phyloP scores from a whole-genome alignment of 257 asterid species.

The Forsythia suspensa region DNA sequence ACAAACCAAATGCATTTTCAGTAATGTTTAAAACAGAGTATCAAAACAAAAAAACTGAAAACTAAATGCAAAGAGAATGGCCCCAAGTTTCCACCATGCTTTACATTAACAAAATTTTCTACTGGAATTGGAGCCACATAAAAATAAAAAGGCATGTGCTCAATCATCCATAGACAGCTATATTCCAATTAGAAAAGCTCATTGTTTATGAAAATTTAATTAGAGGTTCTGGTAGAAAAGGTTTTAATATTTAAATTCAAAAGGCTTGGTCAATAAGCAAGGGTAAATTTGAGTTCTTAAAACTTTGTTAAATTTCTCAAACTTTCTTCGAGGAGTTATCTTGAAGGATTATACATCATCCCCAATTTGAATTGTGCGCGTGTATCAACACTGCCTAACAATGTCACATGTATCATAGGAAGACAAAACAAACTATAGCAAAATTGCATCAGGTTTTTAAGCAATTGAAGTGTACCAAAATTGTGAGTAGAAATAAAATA shows the following conservation, averaged over 20 bases:
- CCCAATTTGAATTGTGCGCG: neutral
- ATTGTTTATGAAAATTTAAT: neutral
- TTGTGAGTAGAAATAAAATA: neutral
- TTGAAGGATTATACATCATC: neutral
- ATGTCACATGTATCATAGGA: neutral
- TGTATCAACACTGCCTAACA: neutral
- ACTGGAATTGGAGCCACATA: neutral
- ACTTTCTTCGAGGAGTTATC: neutral
- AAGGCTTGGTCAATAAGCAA: constrained; percentile 11
- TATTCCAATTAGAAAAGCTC: neutral
- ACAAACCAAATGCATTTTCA: too few species aligned
- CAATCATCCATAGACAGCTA: neutral
- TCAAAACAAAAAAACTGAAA: too few species aligned
- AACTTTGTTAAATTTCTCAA: neutral
- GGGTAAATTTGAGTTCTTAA: neutral
- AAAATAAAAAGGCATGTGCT: neutral
- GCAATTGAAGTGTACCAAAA: neutral
- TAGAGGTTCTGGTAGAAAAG: neutral
- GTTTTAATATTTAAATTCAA: neutral
- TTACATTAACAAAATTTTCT: neutral
- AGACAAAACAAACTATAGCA: neutral
- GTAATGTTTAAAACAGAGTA: too few species aligned
- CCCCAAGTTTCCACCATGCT: neutral
- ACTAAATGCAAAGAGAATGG: too few species aligned
- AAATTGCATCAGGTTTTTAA: neutral